A percentile compares a stretch with the other conserved stretches of the same genome.
phyloP scores from a whole-genome alignment of 805 yeast genomes.

The Teunomyces kruisii region DNA sequence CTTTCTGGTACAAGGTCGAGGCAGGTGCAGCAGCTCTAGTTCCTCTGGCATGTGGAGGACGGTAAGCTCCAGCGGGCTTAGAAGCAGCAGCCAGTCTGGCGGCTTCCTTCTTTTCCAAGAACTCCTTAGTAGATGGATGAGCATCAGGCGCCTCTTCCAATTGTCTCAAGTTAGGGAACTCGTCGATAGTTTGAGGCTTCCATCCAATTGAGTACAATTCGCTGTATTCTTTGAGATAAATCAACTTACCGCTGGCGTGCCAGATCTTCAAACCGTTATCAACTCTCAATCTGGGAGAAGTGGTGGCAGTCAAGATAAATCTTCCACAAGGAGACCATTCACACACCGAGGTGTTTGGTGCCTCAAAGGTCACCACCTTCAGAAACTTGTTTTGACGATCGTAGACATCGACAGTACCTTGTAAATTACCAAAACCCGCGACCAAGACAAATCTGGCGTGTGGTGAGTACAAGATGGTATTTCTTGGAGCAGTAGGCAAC shows the following conservation, averaged over 20 bases:
- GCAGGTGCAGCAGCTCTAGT: slow-evolving; percentile 28
- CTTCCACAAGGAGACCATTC: slow-evolving; percentile 98
- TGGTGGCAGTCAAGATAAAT: slow-evolving; percentile 90
- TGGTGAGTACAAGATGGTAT: slow-evolving; percentile 89
- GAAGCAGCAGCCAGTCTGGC: slow-evolving; percentile 34
- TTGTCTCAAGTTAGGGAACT: slow-evolving; percentile 54
- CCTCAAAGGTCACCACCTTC: slow-evolving; percentile 80
- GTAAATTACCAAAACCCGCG: slow-evolving; percentile 97
- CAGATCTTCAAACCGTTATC: slow-evolving; percentile 94
- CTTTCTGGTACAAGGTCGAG: slow-evolving; percentile 60
- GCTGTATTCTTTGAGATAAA: slow-evolving; percentile 73
- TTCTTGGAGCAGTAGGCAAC: slow-evolving; percentile 83
- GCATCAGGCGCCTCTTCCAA: slow-evolving; percentile 62
- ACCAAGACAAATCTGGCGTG: slow-evolving; percentile 88
- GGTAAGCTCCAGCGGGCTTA: slow-evolving; percentile 85
- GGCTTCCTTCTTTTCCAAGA: slow-evolving; percentile 42
- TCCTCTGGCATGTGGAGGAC: slow-evolving; percentile 93
- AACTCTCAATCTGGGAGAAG: slow-evolving; percentile 94
- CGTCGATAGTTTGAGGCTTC: slow-evolving; percentile 63
- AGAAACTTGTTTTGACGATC: slow-evolving; percentile 86
- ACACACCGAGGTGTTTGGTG: slow-evolving; percentile 93
- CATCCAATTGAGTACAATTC: slow-evolving; percentile 83
- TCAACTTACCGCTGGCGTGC: slow-evolving; percentile 84
- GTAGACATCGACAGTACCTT: slow-evolving; percentile 92
- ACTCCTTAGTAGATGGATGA: slow-evolving; percentile 69